phyloP scores from a whole-genome alignment of 2,329 filamentous ascomycete species.

The Talaromyces sp. region DNA sequence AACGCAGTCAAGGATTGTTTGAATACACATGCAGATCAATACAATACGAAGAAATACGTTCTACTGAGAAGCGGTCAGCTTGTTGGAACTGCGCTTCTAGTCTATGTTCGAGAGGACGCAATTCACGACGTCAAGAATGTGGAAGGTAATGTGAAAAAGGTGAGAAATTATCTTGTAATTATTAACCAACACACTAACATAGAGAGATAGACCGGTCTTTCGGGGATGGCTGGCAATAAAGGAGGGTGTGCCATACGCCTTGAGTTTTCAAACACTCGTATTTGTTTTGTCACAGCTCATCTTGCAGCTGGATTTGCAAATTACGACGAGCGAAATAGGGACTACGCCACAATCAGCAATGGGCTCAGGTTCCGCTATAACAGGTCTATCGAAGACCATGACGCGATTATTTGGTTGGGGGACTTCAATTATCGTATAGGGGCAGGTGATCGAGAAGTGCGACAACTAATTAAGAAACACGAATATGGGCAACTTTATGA shows the following conservation, averaged over 20 bases:
- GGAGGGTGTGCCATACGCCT: conserved; percentile 94
- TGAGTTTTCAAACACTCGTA: conserved; percentile 84
- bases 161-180: conserved; percentile 16
- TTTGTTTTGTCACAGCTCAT: conserved; percentile 96
- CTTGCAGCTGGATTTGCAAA: conserved; percentile 93
- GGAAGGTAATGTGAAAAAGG: conserved; percentile 90
- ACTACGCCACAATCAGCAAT: conserved; percentile 83
- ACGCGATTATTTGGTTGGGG: conserved; percentile 86
- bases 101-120: conserved; percentile 78
- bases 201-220: conserved; percentile 66
- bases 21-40: conserved; percentile 62
- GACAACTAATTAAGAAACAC: conserved; percentile 64
- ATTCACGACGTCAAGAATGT: conserved; percentile 89
- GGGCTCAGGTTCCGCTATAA: conserved; percentile 90
- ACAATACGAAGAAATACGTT: conserved; percentile 74
- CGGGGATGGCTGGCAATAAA: conserved; percentile 96
- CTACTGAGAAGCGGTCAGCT: conserved; percentile 86
- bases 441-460: conserved; percentile 70
- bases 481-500: conserved; percentile 79
- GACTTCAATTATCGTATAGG: conserved; percentile 99
- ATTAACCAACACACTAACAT: neutral
- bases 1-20: conserved; percentile 69
- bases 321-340: conserved; percentile 90
- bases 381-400: conserved; percentile 84
- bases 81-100: conserved; percentile 85